These are phyloP conservation scores for Phytopythium litorale DNA, from an alignment of 352 stramenopile genomes.

Conservation along the genomic window DNA sequence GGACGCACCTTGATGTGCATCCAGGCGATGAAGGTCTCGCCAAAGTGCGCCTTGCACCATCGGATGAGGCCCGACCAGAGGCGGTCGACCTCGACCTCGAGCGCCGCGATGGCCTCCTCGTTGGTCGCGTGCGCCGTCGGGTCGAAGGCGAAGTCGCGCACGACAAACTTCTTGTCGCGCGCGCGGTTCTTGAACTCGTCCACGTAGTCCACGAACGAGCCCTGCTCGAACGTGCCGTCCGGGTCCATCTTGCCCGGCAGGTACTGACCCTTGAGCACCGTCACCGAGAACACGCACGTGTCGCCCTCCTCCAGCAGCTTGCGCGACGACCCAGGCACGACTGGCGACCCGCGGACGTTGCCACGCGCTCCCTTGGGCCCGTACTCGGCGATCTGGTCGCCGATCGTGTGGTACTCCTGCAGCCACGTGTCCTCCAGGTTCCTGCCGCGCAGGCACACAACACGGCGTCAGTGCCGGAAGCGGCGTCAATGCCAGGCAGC, in stretches of 20 bases:
- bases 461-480: not conserved
- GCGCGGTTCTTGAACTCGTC: slow-evolving; percentile 92
- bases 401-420: slow-evolving; percentile 85
- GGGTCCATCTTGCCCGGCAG: slow-evolving; percentile 81
- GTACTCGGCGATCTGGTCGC: slow-evolving; percentile 86
- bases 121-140: slow-evolving; percentile 84
- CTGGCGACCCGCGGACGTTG: slow-evolving; percentile 92
- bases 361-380: slow-evolving; percentile 89
- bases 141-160: slow-evolving; percentile 93
- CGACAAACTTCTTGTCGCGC: slow-evolving; percentile 92
- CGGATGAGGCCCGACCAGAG: slow-evolving; percentile 93
- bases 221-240: slow-evolving; percentile 88
- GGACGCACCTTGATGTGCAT: slow-evolving; percentile 96
- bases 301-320: slow-evolving; percentile 93
- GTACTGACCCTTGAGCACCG: slow-evolving; percentile 95
- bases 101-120: slow-evolving; percentile 80
- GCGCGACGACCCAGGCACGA: slow-evolving; percentile 91
- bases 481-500: no score
- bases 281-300: slow-evolving; percentile 92
- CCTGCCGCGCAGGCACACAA: slow-evolving; percentile 11
- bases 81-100: slow-evolving; percentile 91
- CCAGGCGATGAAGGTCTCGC: slow-evolving; percentile 97
- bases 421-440: slow-evolving; percentile 89
- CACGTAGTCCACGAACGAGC: slow-evolving; percentile 93
- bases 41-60: slow-evolving; percentile 98